These are phyloP conservation scores for Carnegiea gigantea DNA, from an alignment of 179 eudicot species.

Conservation along the genomic window DNA sequence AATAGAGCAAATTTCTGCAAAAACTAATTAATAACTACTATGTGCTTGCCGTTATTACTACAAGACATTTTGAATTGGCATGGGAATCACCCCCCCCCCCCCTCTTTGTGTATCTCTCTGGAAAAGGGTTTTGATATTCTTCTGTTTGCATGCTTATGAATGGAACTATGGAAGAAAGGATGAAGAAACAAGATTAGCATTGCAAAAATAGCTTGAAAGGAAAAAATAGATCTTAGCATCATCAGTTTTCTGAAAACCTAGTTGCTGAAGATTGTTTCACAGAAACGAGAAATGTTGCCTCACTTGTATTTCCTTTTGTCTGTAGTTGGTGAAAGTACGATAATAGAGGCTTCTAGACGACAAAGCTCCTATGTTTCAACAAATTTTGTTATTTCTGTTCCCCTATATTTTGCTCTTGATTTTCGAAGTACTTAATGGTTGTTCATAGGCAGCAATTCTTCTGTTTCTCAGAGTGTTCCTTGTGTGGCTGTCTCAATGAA, in stretches of 20 bases:
- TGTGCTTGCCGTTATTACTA: background rate
- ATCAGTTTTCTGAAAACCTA: background rate
- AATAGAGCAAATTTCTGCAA: background rate
- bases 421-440: background rate
- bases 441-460: conserved; percentile 16
- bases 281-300: background rate
- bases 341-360: background rate
- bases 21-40: background rate
- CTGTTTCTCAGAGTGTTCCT: conserved; percentile 1
- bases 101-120: background rate
- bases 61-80: background rate
- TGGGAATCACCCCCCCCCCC: background rate
- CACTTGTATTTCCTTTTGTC: background rate
- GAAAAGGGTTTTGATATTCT: background rate
- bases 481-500: conserved; percentile 16
- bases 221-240: background rate
- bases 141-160: background rate
- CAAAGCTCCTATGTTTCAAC: background rate
- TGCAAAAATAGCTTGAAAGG: background rate
- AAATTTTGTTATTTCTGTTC: background rate
- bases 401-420: background rate
- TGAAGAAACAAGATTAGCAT: background rate
- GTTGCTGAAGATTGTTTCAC: background rate
- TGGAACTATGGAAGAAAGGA: background rate
- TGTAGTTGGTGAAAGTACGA: background rate